A percentile compares a stretch with the other conserved stretches of the same genome.
These are phyloP conservation scores for Aquilaria yunnanensis DNA, from an alignment of 345 rosid genomes.

Conservation along the genomic window DNA sequence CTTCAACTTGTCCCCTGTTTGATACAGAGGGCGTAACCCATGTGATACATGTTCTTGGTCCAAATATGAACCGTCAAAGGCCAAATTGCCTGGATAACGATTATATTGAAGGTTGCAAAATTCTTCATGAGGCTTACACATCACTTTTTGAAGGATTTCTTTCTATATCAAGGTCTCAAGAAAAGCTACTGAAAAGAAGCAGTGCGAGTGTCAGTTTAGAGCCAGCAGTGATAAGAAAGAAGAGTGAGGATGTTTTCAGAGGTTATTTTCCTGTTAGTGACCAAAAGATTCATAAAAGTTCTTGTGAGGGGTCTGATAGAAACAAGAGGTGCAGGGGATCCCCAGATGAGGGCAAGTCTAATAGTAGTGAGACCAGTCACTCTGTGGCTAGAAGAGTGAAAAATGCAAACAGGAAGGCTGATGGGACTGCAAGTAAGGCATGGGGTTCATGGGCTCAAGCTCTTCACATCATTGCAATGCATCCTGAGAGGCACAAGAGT, in stretches of 20 bases:
- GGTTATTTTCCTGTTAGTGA: constrained; percentile 16
- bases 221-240: constrained; percentile 13
- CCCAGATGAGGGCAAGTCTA: constrained; percentile 20
- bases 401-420: constrained; percentile 19
- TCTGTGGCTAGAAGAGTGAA: constrained; percentile 20
- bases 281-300: constrained; percentile 40
- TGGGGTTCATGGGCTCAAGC: constrained; percentile 86
- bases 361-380: neutral
- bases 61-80: constrained; percentile 88
- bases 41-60: constrained; percentile 95
- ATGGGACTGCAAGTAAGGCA: constrained; percentile 23
- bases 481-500: constrained; percentile 63
- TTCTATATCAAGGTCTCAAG: constrained; percentile 36
- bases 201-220: constrained; percentile 13
- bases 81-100: constrained; percentile 66
- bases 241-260: constrained; percentile 16
- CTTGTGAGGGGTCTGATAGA: constrained; percentile 23
- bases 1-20: constrained; percentile 66
- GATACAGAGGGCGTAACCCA: constrained; percentile 71
- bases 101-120: constrained; percentile 67
- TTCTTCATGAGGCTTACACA: constrained; percentile 63
- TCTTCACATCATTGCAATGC: constrained; percentile 63
- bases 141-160: constrained; percentile 76
- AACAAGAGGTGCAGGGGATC: constrained; percentile 52
- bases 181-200: constrained; percentile 23